Conservation (phyloP, 2,329 filamentous ascomycete genomes). For the Talaromyces verruculosus region DNA sequence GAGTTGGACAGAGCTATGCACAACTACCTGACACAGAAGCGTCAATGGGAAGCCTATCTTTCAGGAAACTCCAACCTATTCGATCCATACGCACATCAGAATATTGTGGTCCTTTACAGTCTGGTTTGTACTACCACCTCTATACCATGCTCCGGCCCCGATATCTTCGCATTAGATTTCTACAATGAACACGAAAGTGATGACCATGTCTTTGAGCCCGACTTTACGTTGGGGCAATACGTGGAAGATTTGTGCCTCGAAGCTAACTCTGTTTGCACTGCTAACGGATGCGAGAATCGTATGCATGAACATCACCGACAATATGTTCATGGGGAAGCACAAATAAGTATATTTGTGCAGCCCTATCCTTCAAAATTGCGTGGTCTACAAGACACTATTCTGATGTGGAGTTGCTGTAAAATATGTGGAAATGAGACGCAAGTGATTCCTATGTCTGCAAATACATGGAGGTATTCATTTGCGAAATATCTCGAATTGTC, state of each 20-base stretch:
- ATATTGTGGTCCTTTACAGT: constrained; percentile 91
- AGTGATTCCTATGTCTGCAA: constrained; percentile 85
- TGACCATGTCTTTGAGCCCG: constrained; percentile 69
- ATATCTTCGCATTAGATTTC: constrained; percentile 85
- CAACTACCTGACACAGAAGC: constrained; percentile 89
- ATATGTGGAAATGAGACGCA: constrained; percentile 87
- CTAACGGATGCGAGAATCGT: constrained; percentile 80
- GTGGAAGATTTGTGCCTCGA: constrained; percentile 83
- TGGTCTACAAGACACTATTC: constrained; percentile 70
- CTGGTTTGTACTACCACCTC: constrained; percentile 91
- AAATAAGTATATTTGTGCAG: constrained; percentile 88
- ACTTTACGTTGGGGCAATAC: constrained; percentile 92
- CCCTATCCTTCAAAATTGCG: constrained; percentile 66
- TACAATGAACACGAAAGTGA: constrained; percentile 83
- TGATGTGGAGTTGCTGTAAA: constrained; percentile 98
- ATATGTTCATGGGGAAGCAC: constrained; percentile 93
- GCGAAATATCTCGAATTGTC: constrained; percentile 97
- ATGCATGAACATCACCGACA: constrained; percentile 94
- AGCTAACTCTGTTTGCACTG: constrained; percentile 73
- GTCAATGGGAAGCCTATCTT: constrained; percentile 94
- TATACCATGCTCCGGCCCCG: constrained; percentile 87
- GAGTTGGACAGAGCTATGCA: constrained; percentile 95
- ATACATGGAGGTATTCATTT: constrained; percentile 97
- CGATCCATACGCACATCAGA: constrained; percentile 92
- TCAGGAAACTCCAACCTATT: constrained; percentile 86